Evolutionary conservation across 495 filamentous ascomycete genomes (phyloP), one percentile per base, ranked within the genome.

Genomic region (Tricharina praecox): DNA sequence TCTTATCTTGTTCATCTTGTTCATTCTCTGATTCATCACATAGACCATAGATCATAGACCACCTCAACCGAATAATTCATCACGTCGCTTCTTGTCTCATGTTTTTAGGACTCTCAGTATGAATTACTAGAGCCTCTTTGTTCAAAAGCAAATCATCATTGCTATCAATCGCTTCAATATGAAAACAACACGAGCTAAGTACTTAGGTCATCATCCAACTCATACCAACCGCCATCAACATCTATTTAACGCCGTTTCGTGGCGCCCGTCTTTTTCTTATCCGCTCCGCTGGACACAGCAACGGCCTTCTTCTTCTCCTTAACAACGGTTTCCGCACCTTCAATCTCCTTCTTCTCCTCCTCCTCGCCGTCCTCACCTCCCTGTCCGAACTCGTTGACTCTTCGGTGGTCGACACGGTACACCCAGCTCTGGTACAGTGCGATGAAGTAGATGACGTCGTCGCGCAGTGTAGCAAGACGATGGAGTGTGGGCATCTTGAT

Each of bases 401-500:
- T 72, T 13, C 76, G 82, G 62, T 83, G 88, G 63, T 97, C 90
- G 49, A 93, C 72, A 67, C 81, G 87, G 68, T 97, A 97, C 52
- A 78, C 78, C 70, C 75, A 97, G 49, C 79, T 73, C 64, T 97
- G 90, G 65, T 97, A 97, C n/a, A 97, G 53, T 63, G 94, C 96
- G 44, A 97, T 72, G 62, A 97, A 97, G 72, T 96, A 97, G 59
- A 97, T 95, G 44, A 97, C 73, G 59, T 97, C 90, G 56, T 97
- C 90, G 42, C 90, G 71, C 50, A 97, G 69, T 10, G 92, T 96
- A 0, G 92, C 87, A 33, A 97, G 69, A n/a, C 90, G 75, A 63
- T 97, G 92, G 25, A 96, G 72, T 55, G 82, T 81, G 2, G 90
- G 90, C 90, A 97, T 97, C 68, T 95, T 96, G 65, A 97, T 93